A percentile compares a stretch with the other conserved stretches of the same genome.
Conservation (phyloP, 2,329 filamentous ascomycete genomes). For the Pseudonectria foliicola region DNA sequence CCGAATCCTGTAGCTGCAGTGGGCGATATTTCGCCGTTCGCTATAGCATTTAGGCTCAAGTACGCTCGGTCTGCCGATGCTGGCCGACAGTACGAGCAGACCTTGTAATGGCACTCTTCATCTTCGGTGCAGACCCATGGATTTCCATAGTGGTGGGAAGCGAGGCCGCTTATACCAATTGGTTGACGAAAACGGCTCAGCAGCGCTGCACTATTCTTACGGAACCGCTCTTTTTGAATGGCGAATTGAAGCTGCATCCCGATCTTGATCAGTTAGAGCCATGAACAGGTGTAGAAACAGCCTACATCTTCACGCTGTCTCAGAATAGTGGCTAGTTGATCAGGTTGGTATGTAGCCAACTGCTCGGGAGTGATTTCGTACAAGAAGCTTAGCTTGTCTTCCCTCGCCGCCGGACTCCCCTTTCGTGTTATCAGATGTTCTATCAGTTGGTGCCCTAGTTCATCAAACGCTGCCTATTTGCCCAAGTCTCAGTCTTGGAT, state of each 20-base stretch:
- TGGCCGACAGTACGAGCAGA: constrained; percentile 44
- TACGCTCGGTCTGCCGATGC: constrained; percentile 36
- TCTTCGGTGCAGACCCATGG: constrained; percentile 32
- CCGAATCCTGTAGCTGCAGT: constrained; percentile 45
- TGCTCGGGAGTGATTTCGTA: constrained; percentile 36
- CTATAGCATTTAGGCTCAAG: constrained; percentile 43
- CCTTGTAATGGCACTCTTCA: constrained; percentile 43
- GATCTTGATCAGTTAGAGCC: not conserved
- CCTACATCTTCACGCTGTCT: constrained; percentile 43
- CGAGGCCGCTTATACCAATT: constrained; percentile 8
- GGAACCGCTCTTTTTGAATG: constrained; percentile 23
- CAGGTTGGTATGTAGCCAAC: constrained; percentile 37
- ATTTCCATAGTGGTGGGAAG: constrained; percentile 16
- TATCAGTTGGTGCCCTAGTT: constrained; percentile 26
- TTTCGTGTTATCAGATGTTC: constrained; percentile 28
- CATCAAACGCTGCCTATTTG: constrained; percentile 27
- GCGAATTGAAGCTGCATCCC: constrained; percentile 14
- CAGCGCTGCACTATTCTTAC: constrained; percentile 16
- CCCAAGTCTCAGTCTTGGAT: constrained; percentile 2
- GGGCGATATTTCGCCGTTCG: constrained; percentile 42
- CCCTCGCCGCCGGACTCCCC: constrained; percentile 33
- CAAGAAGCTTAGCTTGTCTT: constrained; percentile 38
- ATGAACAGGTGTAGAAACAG: not conserved
- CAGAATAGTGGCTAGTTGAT: constrained; percentile 42
- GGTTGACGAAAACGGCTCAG: constrained; percentile 11